Percentiles rank a stretch among this genome's conserved stretches.
phyloP scores from a whole-genome alignment of 2,329 filamentous ascomycete genomes.

The Claviceps africana region DNA sequence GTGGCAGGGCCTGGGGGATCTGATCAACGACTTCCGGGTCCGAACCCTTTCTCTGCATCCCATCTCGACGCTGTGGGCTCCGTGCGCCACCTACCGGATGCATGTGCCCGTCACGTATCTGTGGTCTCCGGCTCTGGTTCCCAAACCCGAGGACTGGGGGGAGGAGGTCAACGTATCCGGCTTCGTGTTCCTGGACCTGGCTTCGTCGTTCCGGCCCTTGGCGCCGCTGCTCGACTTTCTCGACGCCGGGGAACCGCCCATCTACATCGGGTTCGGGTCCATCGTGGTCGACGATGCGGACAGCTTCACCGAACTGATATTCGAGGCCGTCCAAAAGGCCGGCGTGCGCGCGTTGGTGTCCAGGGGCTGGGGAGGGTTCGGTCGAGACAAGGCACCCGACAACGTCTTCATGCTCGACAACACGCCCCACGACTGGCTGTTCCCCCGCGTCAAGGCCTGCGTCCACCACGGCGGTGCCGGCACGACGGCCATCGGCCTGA shows the following conservation, averaged over 20 bases:
- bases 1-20: slow-evolving; percentile 75
- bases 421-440: slow-evolving; percentile 65
- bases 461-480: slow-evolving; percentile 69
- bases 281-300: slow-evolving; percentile 64
- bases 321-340: slow-evolving; percentile 49
- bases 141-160: slow-evolving; percentile 56
- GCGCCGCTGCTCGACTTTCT: slow-evolving; percentile 42
- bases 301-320: slow-evolving; percentile 55
- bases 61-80: slow-evolving; percentile 64
- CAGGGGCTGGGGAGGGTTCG: slow-evolving; percentile 63
- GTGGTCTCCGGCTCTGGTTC: slow-evolving; percentile 52
- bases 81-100: slow-evolving; percentile 55
- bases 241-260: slow-evolving; percentile 39
- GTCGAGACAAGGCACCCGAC: slow-evolving; percentile 41
- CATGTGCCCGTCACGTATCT: slow-evolving; percentile 66
- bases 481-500: slow-evolving; percentile 60
- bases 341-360: slow-evolving; percentile 60
- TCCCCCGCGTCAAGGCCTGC: slow-evolving; percentile 49
- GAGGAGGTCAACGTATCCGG: slow-evolving; percentile 59
- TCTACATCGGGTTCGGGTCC: slow-evolving; percentile 66
- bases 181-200: slow-evolving; percentile 63
- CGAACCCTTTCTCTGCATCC: slow-evolving; percentile 58
- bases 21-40: slow-evolving; percentile 61
- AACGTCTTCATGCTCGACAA: slow-evolving; percentile 61
- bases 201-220: slow-evolving; percentile 46